Base-by-base conservation (phyloP, 2,329 filamentous ascomycete species). In the Aotearoamyces nothofagi region DNA sequence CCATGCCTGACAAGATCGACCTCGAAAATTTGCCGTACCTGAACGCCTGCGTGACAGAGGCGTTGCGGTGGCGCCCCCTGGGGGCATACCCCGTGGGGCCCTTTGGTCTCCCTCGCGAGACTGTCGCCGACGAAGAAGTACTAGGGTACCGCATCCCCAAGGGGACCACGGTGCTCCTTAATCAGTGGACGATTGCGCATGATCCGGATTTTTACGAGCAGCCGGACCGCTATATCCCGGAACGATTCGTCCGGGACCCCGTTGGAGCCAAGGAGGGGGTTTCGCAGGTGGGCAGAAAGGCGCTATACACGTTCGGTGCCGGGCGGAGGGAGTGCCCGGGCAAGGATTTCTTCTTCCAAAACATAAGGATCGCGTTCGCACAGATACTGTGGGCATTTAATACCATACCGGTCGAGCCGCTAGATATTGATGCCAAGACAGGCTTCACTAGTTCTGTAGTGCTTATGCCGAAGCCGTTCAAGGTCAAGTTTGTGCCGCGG, bases 71-170 rank as follows among this genome's bases (percentile, higher is more conserved):
- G 51, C 47, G 47, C 15, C 58, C 59, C 3, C 46, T 62, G 4
- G 53, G 51, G 8, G 57, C n/a, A n/a, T n/a, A n/a, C n/a, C n/a
- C 60, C 1, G 43, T 62, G 2, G 60, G 57, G 3, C 60, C 71
- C 19, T 66, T 66, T 3, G 66, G 71, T 42, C 55, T 51, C 24
- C 53, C 62, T n/a, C 52, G 60, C 3, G 46, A 58, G 27, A 66
- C 70, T 26, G 67, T 71, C 30, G 50, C 57, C 9, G 71, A 69
- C 40, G 51, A 61, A 16, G n/a, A n/a, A n/a, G n/a, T n/a, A n/a
- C n/a, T n/a, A n/a, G 65, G 60, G 26, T 61, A 63, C 42, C 55
- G 58, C 34, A 66, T 72, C 26, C 64, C 63, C 9, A 59, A 58
- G n/a, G 67, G 66, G 3, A 57, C 54, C 4, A 62, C 60, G 2